Base-by-base conservation (phyloP, 176 grass and related monocot genomes). In the Musa schizocarpa region DNA sequence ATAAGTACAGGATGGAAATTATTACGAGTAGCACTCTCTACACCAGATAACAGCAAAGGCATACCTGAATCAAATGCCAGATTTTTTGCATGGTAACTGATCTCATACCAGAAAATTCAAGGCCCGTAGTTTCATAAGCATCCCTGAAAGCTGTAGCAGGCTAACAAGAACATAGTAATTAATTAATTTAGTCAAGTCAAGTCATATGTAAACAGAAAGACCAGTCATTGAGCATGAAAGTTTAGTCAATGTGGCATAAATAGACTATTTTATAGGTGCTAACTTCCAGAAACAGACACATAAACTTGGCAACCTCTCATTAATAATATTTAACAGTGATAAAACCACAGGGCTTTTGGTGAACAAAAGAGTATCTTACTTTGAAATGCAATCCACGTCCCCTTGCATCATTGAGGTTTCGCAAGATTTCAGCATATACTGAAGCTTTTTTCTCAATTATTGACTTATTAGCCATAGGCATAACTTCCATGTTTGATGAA, bases 11-110 rank as follows among this genome's bases (percentile, higher is more conserved):
- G 5, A 61, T 54, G 13, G 12, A 78, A 65, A 55, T 13, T 68
- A 55, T 17, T 55, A 13, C 9, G 54, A 10, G 20, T 54, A 51
- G 51, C 54, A 23, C 11, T 9, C 6, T 58, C 21, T 29, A 9
- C 13, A 13, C 13, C 62, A 20, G 20, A 76, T 75, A 58, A 26
- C 9, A 75, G 72, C 12, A 52, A 16, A 79, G 69, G 57, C 20
- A 81, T 92, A 94, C 95, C 91, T 94, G 84, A 83, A 94, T 82
- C 29, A 99, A 84, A 59, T 94, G 90, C 90, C 95, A 99, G 76
- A 94, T 69, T 99, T 99, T 94, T 77, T 89, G 95, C 90, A 99
- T 92, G 19, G 86, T 92, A 65, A 94, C 90, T 63, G 95, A 91
- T 56, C 91, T 99, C 23, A 55, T 82, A 71, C 88, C 88, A 57